Percentiles rank a stretch among this genome's conserved stretches.
Conservation (phyloP, 305 asterid species). For the Stenogyne calaminthoides region DNA sequence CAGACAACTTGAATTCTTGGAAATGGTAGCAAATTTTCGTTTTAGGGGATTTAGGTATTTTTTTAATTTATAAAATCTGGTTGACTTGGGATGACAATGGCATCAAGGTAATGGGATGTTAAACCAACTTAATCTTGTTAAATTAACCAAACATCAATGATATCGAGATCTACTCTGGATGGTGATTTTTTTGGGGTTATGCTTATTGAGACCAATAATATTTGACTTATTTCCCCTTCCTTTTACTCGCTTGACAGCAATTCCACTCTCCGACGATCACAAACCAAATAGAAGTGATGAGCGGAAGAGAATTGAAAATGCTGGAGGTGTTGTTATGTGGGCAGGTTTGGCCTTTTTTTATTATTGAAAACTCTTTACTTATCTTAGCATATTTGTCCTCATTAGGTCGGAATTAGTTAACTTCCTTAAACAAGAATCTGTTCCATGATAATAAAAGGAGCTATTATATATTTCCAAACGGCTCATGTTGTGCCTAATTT, state of each 20-base stretch:
- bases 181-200: conserved; percentile 2
- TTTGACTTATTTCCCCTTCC: background rate
- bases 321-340: conserved; percentile 99
- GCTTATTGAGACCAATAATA: background rate
- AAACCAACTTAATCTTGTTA: background rate
- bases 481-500: conserved; percentile 12
- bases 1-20: background rate
- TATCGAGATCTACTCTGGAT: background rate
- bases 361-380: conserved; percentile 2
- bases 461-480: conserved; percentile 9
- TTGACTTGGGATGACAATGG: conserved; percentile 5
- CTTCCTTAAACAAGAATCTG: conserved; percentile 1
- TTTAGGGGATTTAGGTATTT: conserved; percentile 1
- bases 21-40: conserved; percentile 17
- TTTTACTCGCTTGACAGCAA: conserved; percentile 62
- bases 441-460: conserved; percentile 18
- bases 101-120: conserved; percentile 14
- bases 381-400: conserved; percentile 3
- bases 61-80: background rate
- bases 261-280: conserved; percentile 96
- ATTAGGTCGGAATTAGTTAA: conserved; percentile 1
- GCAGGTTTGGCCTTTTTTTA: conserved; percentile 64
- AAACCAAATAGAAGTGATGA: conserved; percentile 97
- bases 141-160: background rate
- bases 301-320: conserved; percentile 95